phyloP scores from a whole-genome alignment of 495 filamentous ascomycete species.

The Tricharina praecox region DNA sequence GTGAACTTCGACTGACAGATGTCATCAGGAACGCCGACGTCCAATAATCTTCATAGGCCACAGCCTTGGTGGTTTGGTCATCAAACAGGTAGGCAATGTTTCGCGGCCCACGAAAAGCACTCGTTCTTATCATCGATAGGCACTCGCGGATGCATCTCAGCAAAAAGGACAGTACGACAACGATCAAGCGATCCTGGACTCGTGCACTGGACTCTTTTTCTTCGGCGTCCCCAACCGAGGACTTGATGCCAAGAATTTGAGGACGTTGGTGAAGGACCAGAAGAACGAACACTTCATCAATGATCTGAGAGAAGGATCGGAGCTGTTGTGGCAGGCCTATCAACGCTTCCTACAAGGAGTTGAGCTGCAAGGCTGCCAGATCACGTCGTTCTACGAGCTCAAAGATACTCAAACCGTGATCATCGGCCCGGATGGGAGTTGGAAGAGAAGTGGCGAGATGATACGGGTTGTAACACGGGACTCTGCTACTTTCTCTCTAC shows the following conservation, averaged over 20 bases:
- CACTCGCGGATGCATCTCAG: too few relatives aligned
- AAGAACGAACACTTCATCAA: slow-evolving; percentile 5
- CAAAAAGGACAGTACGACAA: too few relatives aligned
- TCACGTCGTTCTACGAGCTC: slow-evolving; percentile 3
- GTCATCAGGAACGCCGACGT: slow-evolving; percentile 8
- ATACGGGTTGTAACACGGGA: not conserved
- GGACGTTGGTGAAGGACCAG: slow-evolving; percentile 4
- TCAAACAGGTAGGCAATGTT: not conserved
- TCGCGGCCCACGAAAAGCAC: too few relatives aligned
- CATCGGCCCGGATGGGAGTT: not conserved
- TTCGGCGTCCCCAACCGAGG: slow-evolving; percentile 12
- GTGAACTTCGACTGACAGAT: not conserved
- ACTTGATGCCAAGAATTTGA: not conserved
- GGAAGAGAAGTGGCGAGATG: not conserved
- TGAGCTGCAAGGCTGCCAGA: not conserved
- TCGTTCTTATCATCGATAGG: too few relatives aligned
- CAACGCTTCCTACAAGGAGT: not conserved
- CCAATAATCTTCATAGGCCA: slow-evolving; percentile 28
- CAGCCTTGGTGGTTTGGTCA: slow-evolving; percentile 22
- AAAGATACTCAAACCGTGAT: not conserved
- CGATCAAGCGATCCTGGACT: not conserved
- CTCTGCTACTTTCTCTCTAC: not conserved
- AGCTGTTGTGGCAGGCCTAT: not conserved
- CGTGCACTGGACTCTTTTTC: slow-evolving; percentile 9
- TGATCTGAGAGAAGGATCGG: slow-evolving; percentile 6